Evolutionary conservation across 305 asterid species (phyloP).

Genomic region (Fraxinus dipetala): DNA sequence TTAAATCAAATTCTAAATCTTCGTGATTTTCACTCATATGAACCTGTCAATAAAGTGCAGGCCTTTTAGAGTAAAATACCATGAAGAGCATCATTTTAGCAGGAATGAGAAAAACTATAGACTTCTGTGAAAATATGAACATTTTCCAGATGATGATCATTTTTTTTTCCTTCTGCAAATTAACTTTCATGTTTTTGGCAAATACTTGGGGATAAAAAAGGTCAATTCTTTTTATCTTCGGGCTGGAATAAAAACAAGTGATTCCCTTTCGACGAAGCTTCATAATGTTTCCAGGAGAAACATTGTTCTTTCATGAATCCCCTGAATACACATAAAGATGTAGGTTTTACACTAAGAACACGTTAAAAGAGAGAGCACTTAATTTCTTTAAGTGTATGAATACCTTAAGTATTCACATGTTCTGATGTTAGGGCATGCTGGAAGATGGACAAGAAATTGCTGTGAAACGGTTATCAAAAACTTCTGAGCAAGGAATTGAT

Average conservation of each 20-base stretch:
- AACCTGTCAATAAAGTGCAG: background rate
- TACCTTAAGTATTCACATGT: background rate
- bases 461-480: conserved; percentile 32
- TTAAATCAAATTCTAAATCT: background rate
- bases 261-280: background rate
- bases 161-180: background rate
- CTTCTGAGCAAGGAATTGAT: conserved; percentile 36
- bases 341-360: background rate
- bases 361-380: background rate
- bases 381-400: background rate
- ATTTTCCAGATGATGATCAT: background rate
- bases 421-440: conserved; percentile 25
- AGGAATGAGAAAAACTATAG: background rate
- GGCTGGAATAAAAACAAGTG: background rate
- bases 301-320: background rate
- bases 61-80: background rate
- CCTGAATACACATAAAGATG: background rate
- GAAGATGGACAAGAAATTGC: conserved; percentile 35
- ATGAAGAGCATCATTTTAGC: background rate
- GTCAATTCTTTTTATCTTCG: background rate
- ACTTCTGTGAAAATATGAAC: background rate
- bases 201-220: background rate
- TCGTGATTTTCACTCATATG: background rate
- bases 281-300: background rate
- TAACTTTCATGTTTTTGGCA: background rate